A percentile compares a stretch with the other conserved stretches of the same genome.
phyloP scores from a whole-genome alignment of 2,329 filamentous ascomycete genomes.

The Phialophora expanda region DNA sequence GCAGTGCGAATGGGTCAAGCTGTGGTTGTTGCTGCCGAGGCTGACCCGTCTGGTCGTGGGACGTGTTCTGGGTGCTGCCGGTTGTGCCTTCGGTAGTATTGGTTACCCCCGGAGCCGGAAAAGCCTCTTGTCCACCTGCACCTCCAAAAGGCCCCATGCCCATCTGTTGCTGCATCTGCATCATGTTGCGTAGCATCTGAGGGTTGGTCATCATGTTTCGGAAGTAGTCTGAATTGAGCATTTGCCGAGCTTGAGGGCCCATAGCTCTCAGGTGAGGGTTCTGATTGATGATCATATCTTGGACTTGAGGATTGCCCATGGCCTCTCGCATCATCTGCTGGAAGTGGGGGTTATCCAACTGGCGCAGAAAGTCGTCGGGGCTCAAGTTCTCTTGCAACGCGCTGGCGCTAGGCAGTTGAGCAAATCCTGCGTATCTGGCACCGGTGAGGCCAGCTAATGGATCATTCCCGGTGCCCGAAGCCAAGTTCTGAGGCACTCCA shows the following conservation, averaged over 20 bases:
- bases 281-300: conserved; percentile 91
- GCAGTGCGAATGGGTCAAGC: background rate
- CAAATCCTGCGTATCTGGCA: conserved; percentile 89
- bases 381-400: conserved; percentile 91
- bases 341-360: conserved; percentile 88
- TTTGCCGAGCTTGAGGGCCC: conserved; percentile 75
- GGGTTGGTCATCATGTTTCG: conserved; percentile 93
- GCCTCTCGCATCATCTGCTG: conserved; percentile 90
- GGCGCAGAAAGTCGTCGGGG: conserved; percentile 78
- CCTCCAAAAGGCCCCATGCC: conserved; percentile 59
- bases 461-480: conserved; percentile 72
- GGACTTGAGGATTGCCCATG: conserved; percentile 89
- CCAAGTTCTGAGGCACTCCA: conserved; percentile 56
- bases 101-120: conserved; percentile 89
- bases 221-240: conserved; percentile 87
- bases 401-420: conserved; percentile 82
- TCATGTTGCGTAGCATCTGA: conserved; percentile 77
- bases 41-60: background rate
- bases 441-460: conserved; percentile 88
- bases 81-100: conserved; percentile 67
- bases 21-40: conserved; percentile 44
- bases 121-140: conserved; percentile 60
- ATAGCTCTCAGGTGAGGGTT: conserved; percentile 81
- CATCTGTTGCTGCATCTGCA: conserved; percentile 76
- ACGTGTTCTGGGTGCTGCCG: background rate